These are phyloP conservation scores for Gaertneriomyces sp. DNA, from an alignment of 192 early-diverging fungal genomes.

Conservation along the genomic window DNA sequence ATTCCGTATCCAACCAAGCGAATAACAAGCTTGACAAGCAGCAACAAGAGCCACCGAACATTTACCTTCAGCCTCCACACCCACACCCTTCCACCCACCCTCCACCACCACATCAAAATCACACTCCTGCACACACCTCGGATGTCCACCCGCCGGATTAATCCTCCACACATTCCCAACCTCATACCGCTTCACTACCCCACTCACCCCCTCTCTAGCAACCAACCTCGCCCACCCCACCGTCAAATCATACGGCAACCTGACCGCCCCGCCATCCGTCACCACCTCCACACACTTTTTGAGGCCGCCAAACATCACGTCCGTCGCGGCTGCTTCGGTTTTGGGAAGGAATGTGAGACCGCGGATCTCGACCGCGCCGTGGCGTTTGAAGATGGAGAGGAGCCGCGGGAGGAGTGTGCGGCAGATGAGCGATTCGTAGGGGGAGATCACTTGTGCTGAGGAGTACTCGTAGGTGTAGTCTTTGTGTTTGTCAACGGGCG, in stretches of 20 bases:
- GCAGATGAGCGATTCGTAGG: constrained; percentile 43
- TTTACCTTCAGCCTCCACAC: constrained; percentile 76
- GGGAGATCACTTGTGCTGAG: constrained; percentile 37
- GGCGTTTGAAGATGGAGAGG: constrained; percentile 72
- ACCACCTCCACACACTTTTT: constrained; percentile 75
- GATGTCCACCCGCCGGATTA: constrained; percentile 82
- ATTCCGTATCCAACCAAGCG: no score
- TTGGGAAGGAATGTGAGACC: no score
- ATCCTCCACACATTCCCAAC: constrained; percentile 81
- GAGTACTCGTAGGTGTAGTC: constrained; percentile 88
- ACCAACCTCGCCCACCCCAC: constrained; percentile 88
- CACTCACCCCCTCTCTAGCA: constrained; percentile 26
- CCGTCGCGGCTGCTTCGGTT: no score
- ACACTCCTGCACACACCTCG: constrained; percentile 68
- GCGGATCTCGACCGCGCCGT: constrained; percentile 79
- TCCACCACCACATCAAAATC: constrained; percentile 87
- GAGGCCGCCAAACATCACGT: background rate
- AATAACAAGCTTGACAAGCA: no score
- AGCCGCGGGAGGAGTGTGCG: constrained; percentile 51
- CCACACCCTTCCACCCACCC: constrained; percentile 37
- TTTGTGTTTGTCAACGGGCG: constrained; percentile 73
- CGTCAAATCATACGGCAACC: constrained; percentile 79
- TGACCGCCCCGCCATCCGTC: constrained; percentile 74
- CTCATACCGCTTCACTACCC: constrained; percentile 70
- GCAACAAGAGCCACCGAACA: background rate